These are phyloP conservation scores for Kwoniella shivajii DNA, from an alignment of 1,284 basidiomycete species.

Conservation along the genomic window DNA sequence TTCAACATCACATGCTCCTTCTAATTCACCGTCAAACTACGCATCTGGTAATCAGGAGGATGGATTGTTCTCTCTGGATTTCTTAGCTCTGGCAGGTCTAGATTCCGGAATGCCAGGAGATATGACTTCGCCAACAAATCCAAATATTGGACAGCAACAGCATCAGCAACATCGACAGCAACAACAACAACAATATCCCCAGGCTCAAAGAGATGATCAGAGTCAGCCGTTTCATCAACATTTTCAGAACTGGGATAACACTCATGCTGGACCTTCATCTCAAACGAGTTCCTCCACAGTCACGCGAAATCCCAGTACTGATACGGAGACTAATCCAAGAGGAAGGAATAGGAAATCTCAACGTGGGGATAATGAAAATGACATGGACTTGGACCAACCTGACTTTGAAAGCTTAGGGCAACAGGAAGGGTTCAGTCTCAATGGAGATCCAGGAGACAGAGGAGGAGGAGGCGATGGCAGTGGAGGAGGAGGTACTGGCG, in stretches of 20 bases:
- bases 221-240: neutral
- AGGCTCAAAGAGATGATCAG: neutral
- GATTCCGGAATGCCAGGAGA: slow-evolving; percentile 10
- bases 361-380: neutral
- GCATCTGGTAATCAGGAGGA: neutral
- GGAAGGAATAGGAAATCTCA: neutral
- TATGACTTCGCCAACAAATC: neutral
- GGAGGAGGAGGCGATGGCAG: neutral
- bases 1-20: slow-evolving; percentile 7
- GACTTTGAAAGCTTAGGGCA: neutral
- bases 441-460: neutral
- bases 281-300: slow-evolving; percentile 5
- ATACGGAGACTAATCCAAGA: neutral
- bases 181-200: neutral
- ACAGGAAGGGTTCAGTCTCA: neutral
- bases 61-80: slow-evolving; percentile 17
- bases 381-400: slow-evolving; percentile 20
- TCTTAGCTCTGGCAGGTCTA: slow-evolving; percentile 14
- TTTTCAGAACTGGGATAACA: slow-evolving; percentile 4
- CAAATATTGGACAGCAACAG: neutral
- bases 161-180: neutral
- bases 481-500: neutral
- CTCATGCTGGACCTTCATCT: slow-evolving; percentile 7
- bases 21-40: neutral
- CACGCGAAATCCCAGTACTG: neutral